Conservation (phyloP, 139 green algal species). For the Chlorella vulgaris region DNA sequence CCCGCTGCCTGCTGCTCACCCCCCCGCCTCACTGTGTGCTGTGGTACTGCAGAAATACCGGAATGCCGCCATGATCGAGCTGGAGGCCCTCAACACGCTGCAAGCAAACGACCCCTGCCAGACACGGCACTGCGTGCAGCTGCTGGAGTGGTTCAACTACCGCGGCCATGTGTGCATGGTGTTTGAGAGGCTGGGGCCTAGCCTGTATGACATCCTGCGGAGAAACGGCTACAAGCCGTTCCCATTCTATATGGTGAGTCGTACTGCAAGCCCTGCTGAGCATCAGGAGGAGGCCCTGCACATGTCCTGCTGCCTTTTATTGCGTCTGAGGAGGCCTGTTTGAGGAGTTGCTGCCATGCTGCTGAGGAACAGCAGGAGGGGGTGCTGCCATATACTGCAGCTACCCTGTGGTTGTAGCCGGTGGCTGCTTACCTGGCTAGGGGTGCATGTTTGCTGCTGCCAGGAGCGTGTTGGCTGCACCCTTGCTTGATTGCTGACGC, state of each 20-base stretch:
- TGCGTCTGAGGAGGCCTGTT: no score
- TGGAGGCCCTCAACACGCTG: conserved; percentile 89
- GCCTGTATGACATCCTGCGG: conserved; percentile 95
- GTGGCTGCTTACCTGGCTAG: no score
- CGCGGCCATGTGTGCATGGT: conserved; percentile 98
- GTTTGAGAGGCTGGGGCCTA: conserved; percentile 95
- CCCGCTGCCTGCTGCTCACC: background rate
- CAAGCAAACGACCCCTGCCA: conserved; percentile 73
- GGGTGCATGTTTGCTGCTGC: no score
- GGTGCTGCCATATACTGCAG: background rate
- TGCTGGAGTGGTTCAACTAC: conserved; percentile 98
- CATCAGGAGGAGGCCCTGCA: no score
- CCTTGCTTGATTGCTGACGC: no score
- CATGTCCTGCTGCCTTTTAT: no score
- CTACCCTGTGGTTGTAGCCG: background rate
- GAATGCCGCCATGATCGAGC: conserved; percentile 97
- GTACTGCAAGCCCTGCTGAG: no score
- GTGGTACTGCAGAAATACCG: conserved; percentile 92
- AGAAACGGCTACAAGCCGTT: conserved; percentile 94
- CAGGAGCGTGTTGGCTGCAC: no score
- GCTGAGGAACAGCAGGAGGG: no score
- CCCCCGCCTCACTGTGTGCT: no score
- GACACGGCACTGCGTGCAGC: conserved; percentile 73
- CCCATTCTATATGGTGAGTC: conserved; percentile 75
- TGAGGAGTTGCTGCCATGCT: no score